Base-by-base conservation (phyloP, 495 filamentous ascomycete genomes). In the Amniculicola lignicola region DNA sequence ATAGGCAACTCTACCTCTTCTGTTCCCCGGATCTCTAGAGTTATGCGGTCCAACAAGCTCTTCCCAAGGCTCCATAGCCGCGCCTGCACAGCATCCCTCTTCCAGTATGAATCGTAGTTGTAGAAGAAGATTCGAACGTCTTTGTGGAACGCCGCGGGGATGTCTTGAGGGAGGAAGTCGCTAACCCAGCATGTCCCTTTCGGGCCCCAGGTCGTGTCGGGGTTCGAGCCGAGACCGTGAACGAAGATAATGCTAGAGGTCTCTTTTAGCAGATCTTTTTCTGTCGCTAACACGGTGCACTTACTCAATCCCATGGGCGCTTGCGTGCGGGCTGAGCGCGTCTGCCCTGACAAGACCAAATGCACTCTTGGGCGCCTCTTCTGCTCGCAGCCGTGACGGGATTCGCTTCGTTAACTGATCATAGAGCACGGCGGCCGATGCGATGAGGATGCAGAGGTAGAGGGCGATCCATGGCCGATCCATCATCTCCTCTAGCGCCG, bases 51-150 rank as follows among this genome's bases (percentile, higher is more conserved):
- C 3, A 62, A 38, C 19, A 62, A 46, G 23, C 24, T 50, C 24
- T 51, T 43, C 15, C 33, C 59, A 37, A 62, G 46, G 43, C 21
- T 60, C 19, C n/a, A 24, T 12, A 59, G 54, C 45, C 59, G 59
- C 44, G 6, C 50, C 23, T 58, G 27, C 6, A 59, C 12, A 16
- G 56, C 55, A 40, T 62, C 59, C 40, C 56, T 62, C 40, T 62
- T 31, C 56, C 37, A 62, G 46, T 58, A 62, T 15, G 54, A 59
- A 42, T 61, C 54, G 43, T 61, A 61, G 54, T 61, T 61, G 33
- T 61, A 61, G 49, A 59, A 61, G 53, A 59, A 61, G 24, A 61
- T 18, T 21, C 54, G 54, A 43, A 25, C 22, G 23, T 45, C 42
- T 45, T 25, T 45, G 11, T 28, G 22, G 42, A 24, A 45, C 23